phyloP scores from a whole-genome alignment of 768 basidiomycete species.

The Suillus hirtellus region DNA sequence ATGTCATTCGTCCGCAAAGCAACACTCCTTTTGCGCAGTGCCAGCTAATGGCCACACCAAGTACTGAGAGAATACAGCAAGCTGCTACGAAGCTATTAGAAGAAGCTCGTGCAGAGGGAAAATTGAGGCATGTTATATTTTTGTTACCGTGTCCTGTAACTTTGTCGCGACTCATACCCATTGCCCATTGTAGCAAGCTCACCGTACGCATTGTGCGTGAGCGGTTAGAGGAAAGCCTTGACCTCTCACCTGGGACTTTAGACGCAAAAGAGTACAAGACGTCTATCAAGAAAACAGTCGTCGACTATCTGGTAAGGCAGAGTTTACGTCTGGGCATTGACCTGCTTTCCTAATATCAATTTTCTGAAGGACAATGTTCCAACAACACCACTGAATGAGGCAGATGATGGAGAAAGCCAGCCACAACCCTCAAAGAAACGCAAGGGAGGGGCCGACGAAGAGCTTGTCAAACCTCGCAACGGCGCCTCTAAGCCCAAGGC shows the following conservation, averaged over 20 bases:
- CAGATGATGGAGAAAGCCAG: not conserved
- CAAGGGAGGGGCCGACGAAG: constrained; percentile 5
- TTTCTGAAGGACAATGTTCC: not conserved
- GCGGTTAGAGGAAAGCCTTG: constrained; percentile 47
- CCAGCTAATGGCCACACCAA: constrained; percentile 19
- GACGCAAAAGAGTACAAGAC: constrained; percentile 45
- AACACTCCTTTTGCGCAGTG: not conserved
- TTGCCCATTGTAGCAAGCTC: constrained; percentile 22
- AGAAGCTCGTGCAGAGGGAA: constrained; percentile 23
- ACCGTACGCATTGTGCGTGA: constrained; percentile 54
- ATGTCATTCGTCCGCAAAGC: not conserved
- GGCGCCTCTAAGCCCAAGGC: not conserved
- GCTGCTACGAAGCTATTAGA: constrained; percentile 24
- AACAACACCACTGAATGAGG: constrained; percentile 9
- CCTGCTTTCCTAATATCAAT: not conserved
- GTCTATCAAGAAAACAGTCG: constrained; percentile 40
- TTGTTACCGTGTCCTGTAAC: not conserved
- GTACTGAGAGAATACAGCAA: constrained; percentile 17
- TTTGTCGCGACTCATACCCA: not conserved
- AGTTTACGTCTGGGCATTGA: not conserved
- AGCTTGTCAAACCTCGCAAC: not conserved
- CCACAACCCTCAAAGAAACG: constrained; percentile 14
- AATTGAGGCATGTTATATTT: constrained; percentile 17
- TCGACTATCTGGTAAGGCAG: constrained; percentile 17
- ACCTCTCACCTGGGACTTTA: constrained; percentile 45